A percentile compares a stretch with the other conserved stretches of the same genome.
phyloP scores from a whole-genome alignment of 225 moss, liverwort and hornwort species.

The Takakia lepidozioides region DNA sequence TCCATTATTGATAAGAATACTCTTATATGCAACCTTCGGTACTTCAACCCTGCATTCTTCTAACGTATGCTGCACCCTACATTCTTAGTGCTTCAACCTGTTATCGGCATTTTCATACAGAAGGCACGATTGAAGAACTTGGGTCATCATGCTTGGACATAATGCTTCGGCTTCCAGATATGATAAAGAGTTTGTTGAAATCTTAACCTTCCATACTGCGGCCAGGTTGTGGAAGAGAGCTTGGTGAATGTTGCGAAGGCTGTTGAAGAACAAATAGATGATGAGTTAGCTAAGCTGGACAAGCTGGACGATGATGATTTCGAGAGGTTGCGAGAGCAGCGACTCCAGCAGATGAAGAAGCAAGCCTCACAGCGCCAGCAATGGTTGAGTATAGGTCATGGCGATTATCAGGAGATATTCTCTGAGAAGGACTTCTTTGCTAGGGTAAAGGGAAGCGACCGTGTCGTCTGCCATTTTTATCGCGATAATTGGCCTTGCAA shows the following conservation, averaged over 20 bases:
- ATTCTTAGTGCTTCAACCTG: too few species aligned
- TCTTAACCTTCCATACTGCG: too few species aligned
- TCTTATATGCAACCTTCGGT: too few species aligned
- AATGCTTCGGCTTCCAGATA: too few species aligned
- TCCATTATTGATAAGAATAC: too few species aligned
- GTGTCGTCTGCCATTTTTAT: constrained; percentile 92
- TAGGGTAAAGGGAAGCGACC: constrained; percentile 83
- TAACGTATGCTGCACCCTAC: too few species aligned
- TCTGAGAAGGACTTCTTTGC: constrained; percentile 91
- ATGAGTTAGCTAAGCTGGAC: constrained; percentile 80
- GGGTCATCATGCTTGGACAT: too few species aligned
- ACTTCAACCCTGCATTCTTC: too few species aligned
- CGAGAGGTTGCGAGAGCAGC: constrained; percentile 71
- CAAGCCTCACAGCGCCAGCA: constrained; percentile 85
- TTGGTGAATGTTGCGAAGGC: constrained; percentile 88
- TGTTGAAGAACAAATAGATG: constrained; percentile 91
- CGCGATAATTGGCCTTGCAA: constrained; percentile 99
- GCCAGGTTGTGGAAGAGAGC: constrained; percentile 87
- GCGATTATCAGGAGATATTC: constrained; percentile 83
- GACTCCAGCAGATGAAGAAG: constrained; percentile 85
- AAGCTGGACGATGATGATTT: constrained; percentile 82
- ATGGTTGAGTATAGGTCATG: constrained; percentile 80
- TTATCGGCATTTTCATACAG: too few species aligned
- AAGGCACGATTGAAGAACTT: too few species aligned
- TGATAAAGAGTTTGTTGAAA: too few species aligned